Conservation (phyloP, 441 rosid species). For the Flueggea neowawraea region DNA sequence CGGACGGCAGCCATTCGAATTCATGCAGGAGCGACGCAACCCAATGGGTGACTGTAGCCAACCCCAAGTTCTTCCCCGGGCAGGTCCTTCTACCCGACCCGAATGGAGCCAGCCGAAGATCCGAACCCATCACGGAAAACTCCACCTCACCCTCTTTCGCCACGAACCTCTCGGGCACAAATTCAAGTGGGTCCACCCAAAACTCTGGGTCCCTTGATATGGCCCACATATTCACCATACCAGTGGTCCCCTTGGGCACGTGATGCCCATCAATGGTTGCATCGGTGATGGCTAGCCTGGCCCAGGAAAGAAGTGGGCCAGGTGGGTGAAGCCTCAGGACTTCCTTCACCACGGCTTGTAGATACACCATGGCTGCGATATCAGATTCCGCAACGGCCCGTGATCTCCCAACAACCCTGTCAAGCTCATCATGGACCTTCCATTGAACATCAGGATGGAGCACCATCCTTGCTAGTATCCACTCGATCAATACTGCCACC, state of each 20-base stretch:
- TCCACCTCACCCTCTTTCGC: slow-evolving; percentile 50
- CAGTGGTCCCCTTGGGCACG: slow-evolving; percentile 57
- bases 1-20: slow-evolving; percentile 58
- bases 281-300: slow-evolving; percentile 47
- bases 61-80: slow-evolving; percentile 70
- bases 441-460: slow-evolving; percentile 47
- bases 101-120: slow-evolving; percentile 80
- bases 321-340: slow-evolving; percentile 70
- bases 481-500: slow-evolving; percentile 54
- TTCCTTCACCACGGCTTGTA: slow-evolving; percentile 74
- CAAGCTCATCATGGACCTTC: slow-evolving; percentile 55
- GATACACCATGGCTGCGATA: slow-evolving; percentile 41
- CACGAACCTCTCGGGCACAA: slow-evolving; percentile 53
- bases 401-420: slow-evolving; percentile 54
- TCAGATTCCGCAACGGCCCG: slow-evolving; percentile 58
- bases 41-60: slow-evolving; percentile 62
- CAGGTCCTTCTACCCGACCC: slow-evolving; percentile 90
- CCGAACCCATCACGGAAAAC: slow-evolving; percentile 66
- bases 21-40: slow-evolving; percentile 72
- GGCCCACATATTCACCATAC: slow-evolving; percentile 66
- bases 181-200: slow-evolving; percentile 52
- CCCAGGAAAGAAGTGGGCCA: slow-evolving; percentile 62
- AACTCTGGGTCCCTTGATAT: slow-evolving; percentile 52
- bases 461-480: slow-evolving; percentile 56
- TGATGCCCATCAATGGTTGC: slow-evolving; percentile 49